Base-by-base conservation (phyloP, 1,139 yeast genomes). In the Debaryomycetaceae sp. region DNA sequence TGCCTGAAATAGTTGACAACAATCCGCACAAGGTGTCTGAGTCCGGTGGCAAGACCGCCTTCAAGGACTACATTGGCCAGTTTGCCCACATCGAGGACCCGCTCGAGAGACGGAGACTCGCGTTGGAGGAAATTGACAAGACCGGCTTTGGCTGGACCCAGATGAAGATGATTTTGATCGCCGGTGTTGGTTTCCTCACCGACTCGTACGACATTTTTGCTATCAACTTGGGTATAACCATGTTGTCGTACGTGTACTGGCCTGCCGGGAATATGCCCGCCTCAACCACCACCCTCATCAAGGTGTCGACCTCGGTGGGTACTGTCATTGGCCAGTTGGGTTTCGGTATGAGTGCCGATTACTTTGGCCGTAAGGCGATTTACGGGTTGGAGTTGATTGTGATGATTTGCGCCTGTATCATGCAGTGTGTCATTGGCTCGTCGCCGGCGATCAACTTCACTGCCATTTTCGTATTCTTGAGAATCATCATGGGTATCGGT, bases 131-230 rank as follows among this genome's bases (percentile, higher is more conserved):
- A 54, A 84, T 86, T 46, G 96, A 86, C 58, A 78, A 81, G 47
- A 86, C 89, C 32, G 65, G 75, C 1, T 86, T 86, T 48, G 88
- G 94, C 35, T 83, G 93, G 94, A 82, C 86, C 53, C 95, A 85
- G 53, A 59, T 85, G 35, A 79, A 88, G 59, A 86, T 91, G 69
- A 83, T 86, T 51, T 51, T 77, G 60, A 88, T 86, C 56, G 95
- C 95, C 21, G 96, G 96, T 68, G 94, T 85, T 42, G 96, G 96
- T 56, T 86, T 86, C 75, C 61, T 86, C 64, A 85, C 95, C 16
- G 96, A 86, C 63, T 80, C 95, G 35, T 86, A 85, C 60, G 95
- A 86, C 67, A 83, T 86, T 47, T 85, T 86, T 48, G 91, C 95
- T 45, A 85, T 86, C 49, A 83, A 83, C 60, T 66, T 86, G 63